A percentile compares a stretch with the other conserved stretches of the same genome.
Evolutionary conservation across 2,329 filamentous ascomycete genomes (phyloP).

Genomic region (Penicillium paneum): DNA sequence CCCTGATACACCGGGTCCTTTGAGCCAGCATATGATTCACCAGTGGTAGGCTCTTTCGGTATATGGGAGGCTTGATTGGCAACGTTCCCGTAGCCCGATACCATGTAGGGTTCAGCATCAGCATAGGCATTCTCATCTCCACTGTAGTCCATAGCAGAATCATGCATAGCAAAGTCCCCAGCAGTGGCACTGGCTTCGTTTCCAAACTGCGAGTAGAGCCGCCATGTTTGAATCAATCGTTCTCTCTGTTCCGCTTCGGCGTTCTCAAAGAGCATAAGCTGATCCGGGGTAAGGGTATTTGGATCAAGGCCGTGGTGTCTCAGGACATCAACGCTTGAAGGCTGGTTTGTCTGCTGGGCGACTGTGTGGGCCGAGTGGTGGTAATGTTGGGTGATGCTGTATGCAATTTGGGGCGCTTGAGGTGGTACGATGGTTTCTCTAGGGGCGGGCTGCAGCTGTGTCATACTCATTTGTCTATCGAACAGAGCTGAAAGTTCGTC

Average conservation of each 20-base stretch:
- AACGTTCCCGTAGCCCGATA: slow-evolving; percentile 71
- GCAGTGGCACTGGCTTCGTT: neutral
- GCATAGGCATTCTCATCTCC: slow-evolving; percentile 45
- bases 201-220: slow-evolving; percentile 59
- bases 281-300: slow-evolving; percentile 65
- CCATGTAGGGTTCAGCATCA: slow-evolving; percentile 80
- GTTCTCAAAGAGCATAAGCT: slow-evolving; percentile 73
- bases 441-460: slow-evolving; percentile 30
- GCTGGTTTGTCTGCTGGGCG: slow-evolving; percentile 34
- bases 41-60: slow-evolving; percentile 30
- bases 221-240: slow-evolving; percentile 80
- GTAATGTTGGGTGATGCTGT: slow-evolving; percentile 79
- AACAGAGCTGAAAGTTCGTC: slow-evolving; percentile 83
- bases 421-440: slow-evolving; percentile 32
- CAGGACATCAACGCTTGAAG: slow-evolving; percentile 55
- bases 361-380: slow-evolving; percentile 71
- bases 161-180: slow-evolving; percentile 17
- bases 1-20: slow-evolving; percentile 44
- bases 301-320: slow-evolving; percentile 68
- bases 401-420: slow-evolving; percentile 55
- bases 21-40: slow-evolving; percentile 34
- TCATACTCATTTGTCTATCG: slow-evolving; percentile 68
- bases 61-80: slow-evolving; percentile 59
- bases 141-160: slow-evolving; percentile 19
- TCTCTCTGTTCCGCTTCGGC: slow-evolving; percentile 69